Conservation (phyloP, 2,329 filamentous ascomycete species). For the Aspergillus floridensis region DNA sequence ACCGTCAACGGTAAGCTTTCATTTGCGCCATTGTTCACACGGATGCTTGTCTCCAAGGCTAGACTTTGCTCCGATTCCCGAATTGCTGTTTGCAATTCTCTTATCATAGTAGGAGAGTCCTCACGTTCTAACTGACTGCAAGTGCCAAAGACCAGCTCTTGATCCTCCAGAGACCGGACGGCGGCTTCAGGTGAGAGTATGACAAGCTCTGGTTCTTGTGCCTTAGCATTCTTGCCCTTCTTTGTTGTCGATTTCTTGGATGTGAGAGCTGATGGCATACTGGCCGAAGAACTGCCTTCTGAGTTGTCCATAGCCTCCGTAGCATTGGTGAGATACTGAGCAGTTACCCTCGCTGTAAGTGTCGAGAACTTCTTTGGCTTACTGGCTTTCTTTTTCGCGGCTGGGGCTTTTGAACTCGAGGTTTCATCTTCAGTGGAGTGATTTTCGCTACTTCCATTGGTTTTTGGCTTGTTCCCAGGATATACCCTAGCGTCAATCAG, state of each 20-base stretch:
- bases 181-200: slow-evolving; percentile 70
- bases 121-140: slow-evolving; percentile 77
- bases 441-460: slow-evolving; percentile 9
- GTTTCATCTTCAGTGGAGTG: slow-evolving; percentile 14
- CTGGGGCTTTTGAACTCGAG: slow-evolving; percentile 11
- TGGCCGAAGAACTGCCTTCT: slow-evolving; percentile 6
- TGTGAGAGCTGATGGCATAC: not conserved
- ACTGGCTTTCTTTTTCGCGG: slow-evolving; percentile 39
- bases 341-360: slow-evolving; percentile 74
- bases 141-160: slow-evolving; percentile 81
- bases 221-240: slow-evolving; percentile 23
- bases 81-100: slow-evolving; percentile 32
- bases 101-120: slow-evolving; percentile 62
- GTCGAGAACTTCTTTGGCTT: slow-evolving; percentile 68
- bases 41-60: slow-evolving; percentile 1
- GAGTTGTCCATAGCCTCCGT: slow-evolving; percentile 15
- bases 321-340: slow-evolving; percentile 58
- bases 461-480: slow-evolving; percentile 11
- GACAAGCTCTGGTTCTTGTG: slow-evolving; percentile 48
- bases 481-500: slow-evolving; percentile 27
- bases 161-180: slow-evolving; percentile 61
- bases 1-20: slow-evolving; percentile 12
- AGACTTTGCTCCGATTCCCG: slow-evolving; percentile 29
- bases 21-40: not conserved
- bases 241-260: slow-evolving; percentile 12